phyloP scores from a whole-genome alignment of 495 filamentous ascomycete genomes.

The Chaetomium fimeti region DNA sequence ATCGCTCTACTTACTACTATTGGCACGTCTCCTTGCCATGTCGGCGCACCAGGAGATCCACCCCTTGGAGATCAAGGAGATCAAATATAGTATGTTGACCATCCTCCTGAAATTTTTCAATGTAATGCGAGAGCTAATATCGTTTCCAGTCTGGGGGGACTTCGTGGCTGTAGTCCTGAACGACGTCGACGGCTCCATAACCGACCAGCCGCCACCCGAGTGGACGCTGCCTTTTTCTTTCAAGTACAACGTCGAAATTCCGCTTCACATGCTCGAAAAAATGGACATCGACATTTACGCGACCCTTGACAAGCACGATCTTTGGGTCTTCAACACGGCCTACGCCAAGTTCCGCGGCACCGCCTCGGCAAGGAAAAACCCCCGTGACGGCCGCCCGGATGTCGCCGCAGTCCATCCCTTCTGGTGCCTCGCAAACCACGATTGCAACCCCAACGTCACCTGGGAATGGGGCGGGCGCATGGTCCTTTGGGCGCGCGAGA shows the following conservation, averaged over 20 bases:
- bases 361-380: constrained; percentile 75
- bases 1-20: constrained; percentile 74
- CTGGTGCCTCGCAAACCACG: constrained; percentile 78
- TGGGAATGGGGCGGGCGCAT: constrained; percentile 95
- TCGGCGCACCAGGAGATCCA: constrained; percentile 77
- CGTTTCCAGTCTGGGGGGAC: constrained; percentile 69
- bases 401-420: constrained; percentile 64
- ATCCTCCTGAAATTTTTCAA: neutral
- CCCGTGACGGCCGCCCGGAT: constrained; percentile 70
- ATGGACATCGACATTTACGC: constrained; percentile 87
- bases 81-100: constrained; percentile 62
- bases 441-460: constrained; percentile 86
- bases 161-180: constrained; percentile 50
- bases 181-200: constrained; percentile 49
- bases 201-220: constrained; percentile 54
- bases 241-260: constrained; percentile 74
- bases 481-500: constrained; percentile 57
- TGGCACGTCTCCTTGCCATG: constrained; percentile 80
- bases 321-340: constrained; percentile 93
- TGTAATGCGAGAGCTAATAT: neutral
- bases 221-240: constrained; percentile 87
- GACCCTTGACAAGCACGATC: constrained; percentile 62
- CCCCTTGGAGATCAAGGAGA: constrained; percentile 76
- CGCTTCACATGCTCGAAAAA: constrained; percentile 81
- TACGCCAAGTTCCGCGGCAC: constrained; percentile 92